Base-by-base conservation (phyloP, 306 rosid genomes). In the Fragaria nilgerrensis region DNA sequence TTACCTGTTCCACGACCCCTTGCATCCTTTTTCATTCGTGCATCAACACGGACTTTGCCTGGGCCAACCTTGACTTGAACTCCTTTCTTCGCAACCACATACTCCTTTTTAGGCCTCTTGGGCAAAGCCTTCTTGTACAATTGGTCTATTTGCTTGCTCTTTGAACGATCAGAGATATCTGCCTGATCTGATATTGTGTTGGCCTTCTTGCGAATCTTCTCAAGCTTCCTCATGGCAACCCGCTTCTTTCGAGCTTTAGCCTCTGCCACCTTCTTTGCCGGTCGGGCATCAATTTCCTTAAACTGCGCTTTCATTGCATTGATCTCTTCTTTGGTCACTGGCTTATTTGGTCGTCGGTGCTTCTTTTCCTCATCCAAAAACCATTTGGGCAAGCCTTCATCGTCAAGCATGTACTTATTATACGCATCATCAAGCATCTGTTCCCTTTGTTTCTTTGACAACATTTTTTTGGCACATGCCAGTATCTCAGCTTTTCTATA, bases 51-150 rank as follows among this genome's bases (percentile, higher is more conserved):
- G 48, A 86, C 87, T 78, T 93, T 93, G 39, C 97, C 98, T 84
- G 82, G 84, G 48, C 93, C 97, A 74, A 84, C 19, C 86, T 10
- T 56, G 81, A 95, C 97, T 75, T 95, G 97, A 16, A 95, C 97
- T 44, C 99, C 99, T 82, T 95, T 95, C 91, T 95, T 95, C 29
- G 99, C 99, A 71, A 95, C 99, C 66, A 92, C 99, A 73, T 82
- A 85, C 77, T 95, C 99, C 87, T 87, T 95, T 78, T 88, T 27
- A 74, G 97, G 94, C 85, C 84, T 92, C 71, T 86, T 83, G 0
- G 99, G 97, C 20, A 14, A 73, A 15, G 99, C 94, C 76, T 90
- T 92, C 78, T 66, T 90, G 47, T 92, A 92, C 16, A 95, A 85
- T 70, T 82, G 88, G 4, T 95, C 97, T 58, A 95, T 95, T 87